A percentile compares a stretch with the other conserved stretches of the same genome.
phyloP scores from a whole-genome alignment of 352 stramenopile genomes.

The Globisporangium recalcitrans region DNA sequence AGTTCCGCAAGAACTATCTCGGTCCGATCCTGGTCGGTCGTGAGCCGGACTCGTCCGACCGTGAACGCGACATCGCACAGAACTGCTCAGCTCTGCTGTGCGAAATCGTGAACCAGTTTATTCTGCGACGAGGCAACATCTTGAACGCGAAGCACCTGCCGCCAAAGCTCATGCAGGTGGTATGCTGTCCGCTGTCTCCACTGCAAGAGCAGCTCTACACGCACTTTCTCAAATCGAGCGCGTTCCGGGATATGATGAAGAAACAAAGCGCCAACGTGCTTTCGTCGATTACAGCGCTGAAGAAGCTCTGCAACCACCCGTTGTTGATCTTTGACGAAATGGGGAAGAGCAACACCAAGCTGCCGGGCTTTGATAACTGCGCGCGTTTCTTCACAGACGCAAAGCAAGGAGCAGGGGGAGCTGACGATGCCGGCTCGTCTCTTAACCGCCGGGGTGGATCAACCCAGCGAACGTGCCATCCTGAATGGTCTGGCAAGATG shows the following conservation, averaged over 20 bases:
- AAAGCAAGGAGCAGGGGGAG: conserved; percentile 12
- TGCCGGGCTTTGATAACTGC: conserved; percentile 77
- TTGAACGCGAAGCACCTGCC: conserved; percentile 98
- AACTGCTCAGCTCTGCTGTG: conserved; percentile 94
- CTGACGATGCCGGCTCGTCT: not conserved
- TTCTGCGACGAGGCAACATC: conserved; percentile 96
- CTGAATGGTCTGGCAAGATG: conserved; percentile 88
- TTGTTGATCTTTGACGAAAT: conserved; percentile 90
- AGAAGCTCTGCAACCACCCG: conserved; percentile 98
- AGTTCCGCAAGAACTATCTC: conserved; percentile 94
- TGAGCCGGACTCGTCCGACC: conserved; percentile 88
- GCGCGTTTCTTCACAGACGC: conserved; percentile 54
- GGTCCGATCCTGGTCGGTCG: conserved; percentile 85
- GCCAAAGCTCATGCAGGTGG: conserved; percentile 98
- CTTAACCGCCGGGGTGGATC: conserved; percentile 30
- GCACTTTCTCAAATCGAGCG: conserved; percentile 93
- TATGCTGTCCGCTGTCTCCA: conserved; percentile 95
- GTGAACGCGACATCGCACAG: conserved; percentile 62
- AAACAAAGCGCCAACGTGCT: conserved; percentile 89
- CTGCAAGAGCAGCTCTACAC: conserved; percentile 96
- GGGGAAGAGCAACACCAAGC: conserved; percentile 75
- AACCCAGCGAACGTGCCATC: conserved; percentile 65
- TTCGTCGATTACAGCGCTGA: conserved; percentile 88
- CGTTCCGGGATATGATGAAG: conserved; percentile 94
- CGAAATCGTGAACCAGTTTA: conserved; percentile 98